Evolutionary conservation across 257 asterid species (phyloP).

Genomic region (Prunella vulgaris): DNA sequence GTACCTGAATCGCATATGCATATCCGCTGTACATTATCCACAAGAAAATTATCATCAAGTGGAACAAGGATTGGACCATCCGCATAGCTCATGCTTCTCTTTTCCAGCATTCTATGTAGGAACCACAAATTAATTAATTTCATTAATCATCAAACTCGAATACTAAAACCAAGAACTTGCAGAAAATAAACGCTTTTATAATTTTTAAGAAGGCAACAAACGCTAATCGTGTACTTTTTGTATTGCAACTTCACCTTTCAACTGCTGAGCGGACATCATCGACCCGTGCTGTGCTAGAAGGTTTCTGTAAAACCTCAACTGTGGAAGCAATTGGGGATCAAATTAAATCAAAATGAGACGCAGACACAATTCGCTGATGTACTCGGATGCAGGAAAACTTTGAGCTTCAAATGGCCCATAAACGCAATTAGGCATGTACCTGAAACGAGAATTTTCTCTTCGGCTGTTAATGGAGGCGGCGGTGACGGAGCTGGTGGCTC

Average conservation of each 20-base stretch:
- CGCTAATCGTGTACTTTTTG: background rate
- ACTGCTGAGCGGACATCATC: conserved; percentile 68
- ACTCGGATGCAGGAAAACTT: background rate
- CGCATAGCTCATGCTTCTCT: conserved; percentile 85
- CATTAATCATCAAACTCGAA: background rate
- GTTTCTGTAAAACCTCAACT: conserved; percentile 89
- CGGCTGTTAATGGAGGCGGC: conserved; percentile 30
- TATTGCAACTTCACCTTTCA: conserved; percentile 48
- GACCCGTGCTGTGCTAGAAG: conserved; percentile 64
- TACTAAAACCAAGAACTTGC: background rate
- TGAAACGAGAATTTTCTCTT: conserved; percentile 70
- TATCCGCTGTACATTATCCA: conserved; percentile 71
- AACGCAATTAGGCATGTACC: conserved; percentile 30
- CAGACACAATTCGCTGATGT: conserved; percentile 5
- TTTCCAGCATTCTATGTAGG: conserved; percentile 72
- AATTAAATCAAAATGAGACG: conserved; percentile 2
- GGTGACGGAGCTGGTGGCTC: conserved; percentile 37
- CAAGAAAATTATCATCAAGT: conserved; percentile 61
- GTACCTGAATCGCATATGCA: conserved; percentile 86
- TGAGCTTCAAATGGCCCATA: background rate
- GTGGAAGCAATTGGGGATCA: conserved; percentile 22
- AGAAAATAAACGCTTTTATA: background rate
- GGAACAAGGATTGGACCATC: conserved; percentile 85
- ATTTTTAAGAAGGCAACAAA: background rate
- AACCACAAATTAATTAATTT: background rate